Conservation (phyloP, 176 grass and related monocot species). For the Canna indica region DNA sequence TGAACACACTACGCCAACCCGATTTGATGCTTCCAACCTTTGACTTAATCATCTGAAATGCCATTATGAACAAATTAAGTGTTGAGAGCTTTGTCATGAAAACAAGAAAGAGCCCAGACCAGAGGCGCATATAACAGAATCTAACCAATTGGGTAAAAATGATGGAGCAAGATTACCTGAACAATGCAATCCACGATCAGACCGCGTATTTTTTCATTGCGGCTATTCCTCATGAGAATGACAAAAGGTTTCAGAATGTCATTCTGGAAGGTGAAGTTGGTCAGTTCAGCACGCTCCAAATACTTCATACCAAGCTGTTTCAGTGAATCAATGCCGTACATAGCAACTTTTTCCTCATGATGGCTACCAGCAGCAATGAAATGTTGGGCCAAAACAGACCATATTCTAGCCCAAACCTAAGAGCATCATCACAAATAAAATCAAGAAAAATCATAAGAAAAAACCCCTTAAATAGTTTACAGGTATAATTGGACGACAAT, state of each 20-base stretch:
- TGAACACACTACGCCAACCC: constrained; percentile 95
- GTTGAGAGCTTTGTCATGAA: neutral
- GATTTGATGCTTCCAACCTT: constrained; percentile 99
- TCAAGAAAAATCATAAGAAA: neutral
- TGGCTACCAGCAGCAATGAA: constrained; percentile 97
- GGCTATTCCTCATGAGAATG: constrained; percentile 93
- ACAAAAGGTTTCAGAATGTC: constrained; percentile 99
- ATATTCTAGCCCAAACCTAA: constrained; percentile 99
- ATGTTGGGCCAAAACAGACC: constrained; percentile 87
- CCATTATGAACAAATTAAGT: constrained; percentile 6
- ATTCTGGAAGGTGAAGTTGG: constrained; percentile 99
- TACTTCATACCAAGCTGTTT: constrained; percentile 99
- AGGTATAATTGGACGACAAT: neutral
- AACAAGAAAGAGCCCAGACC: too few species aligned
- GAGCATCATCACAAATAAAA: neutral
- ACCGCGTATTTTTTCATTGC: constrained; percentile 78
- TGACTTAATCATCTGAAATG: constrained; percentile 87
- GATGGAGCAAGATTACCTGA: constrained; percentile 39
- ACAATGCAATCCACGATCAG: constrained; percentile 99
- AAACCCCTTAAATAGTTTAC: neutral
- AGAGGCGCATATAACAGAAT: too few species aligned
- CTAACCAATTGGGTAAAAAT: neutral
- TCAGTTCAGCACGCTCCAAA: constrained; percentile 91
- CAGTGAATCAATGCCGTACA: constrained; percentile 96
- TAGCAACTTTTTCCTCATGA: constrained; percentile 85